Percentiles rank a stretch among this genome's conserved stretches.
These are phyloP conservation scores for Boeremia lycopersici DNA, from an alignment of 2,329 filamentous ascomycete species.

Conservation along the genomic window DNA sequence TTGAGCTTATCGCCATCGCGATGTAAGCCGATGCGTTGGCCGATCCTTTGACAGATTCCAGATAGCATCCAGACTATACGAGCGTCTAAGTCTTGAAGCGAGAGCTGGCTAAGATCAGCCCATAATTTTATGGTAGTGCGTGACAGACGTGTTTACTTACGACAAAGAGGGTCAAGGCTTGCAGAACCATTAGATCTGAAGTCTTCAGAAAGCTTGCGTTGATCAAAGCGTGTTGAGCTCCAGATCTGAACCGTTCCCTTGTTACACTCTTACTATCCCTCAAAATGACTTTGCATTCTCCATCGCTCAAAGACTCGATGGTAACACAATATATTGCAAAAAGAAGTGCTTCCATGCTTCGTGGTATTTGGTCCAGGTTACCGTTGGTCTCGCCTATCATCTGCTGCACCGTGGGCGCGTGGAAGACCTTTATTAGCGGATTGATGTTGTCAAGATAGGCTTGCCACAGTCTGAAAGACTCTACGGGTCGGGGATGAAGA, in stretches of 20 bases:
- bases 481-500: constrained; percentile 67
- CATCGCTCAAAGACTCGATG: constrained; percentile 60
- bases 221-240: constrained; percentile 67
- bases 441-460: constrained; percentile 76
- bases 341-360: constrained; percentile 61
- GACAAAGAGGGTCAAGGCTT: constrained; percentile 71
- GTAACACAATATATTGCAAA: constrained; percentile 42
- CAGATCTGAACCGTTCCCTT: constrained; percentile 61
- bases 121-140: not conserved
- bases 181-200: constrained; percentile 68
- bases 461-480: constrained; percentile 76
- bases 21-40: constrained; percentile 66
- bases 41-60: constrained; percentile 65
- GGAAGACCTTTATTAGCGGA: constrained; percentile 73
- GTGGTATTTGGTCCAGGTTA: constrained; percentile 60
- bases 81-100: constrained; percentile 53
- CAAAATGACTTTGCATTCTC: constrained; percentile 60
- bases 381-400: constrained; percentile 67
- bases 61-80: constrained; percentile 68
- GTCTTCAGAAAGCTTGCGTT: constrained; percentile 71
- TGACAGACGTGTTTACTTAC: constrained; percentile 50
- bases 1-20: constrained; percentile 61
- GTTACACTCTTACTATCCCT: constrained; percentile 60
- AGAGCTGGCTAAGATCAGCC: constrained; percentile 43
- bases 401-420: constrained; percentile 71